phyloP scores from a whole-genome alignment of 495 filamentous ascomycete genomes.

The Oleoguttula mirabilis region DNA sequence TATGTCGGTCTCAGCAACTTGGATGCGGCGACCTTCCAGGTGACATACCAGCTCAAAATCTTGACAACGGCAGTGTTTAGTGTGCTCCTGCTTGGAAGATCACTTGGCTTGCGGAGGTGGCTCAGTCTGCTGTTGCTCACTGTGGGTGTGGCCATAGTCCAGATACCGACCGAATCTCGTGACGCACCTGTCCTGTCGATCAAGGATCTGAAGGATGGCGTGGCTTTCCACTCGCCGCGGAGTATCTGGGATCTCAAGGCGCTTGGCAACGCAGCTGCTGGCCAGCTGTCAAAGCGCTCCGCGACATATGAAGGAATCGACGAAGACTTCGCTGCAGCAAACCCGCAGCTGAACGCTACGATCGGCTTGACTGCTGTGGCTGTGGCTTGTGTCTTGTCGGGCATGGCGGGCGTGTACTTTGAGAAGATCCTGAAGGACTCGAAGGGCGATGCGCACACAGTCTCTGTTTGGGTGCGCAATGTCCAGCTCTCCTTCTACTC shows the following conservation, averaged over 20 bases:
- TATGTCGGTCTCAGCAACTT: conserved; percentile 87
- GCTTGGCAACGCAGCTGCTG: conserved; percentile 32
- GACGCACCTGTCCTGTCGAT: conserved; percentile 11
- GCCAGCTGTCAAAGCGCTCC: conserved; percentile 56
- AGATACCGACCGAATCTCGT: conserved; percentile 48
- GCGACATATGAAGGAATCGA: conserved; percentile 90
- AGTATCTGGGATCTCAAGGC: conserved; percentile 53
- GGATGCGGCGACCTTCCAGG: conserved; percentile 82
- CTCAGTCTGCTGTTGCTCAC: conserved; percentile 66
- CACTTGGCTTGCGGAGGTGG: conserved; percentile 62
- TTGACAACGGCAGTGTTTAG: conserved; percentile 84
- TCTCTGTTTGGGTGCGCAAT: conserved; percentile 81
- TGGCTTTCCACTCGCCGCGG: conserved; percentile 55
- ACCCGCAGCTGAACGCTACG: conserved; percentile 57
- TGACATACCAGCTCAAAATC: conserved; percentile 88
- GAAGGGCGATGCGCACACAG: conserved; percentile 35
- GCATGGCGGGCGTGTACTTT: conserved; percentile 80
- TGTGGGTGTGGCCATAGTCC: conserved; percentile 75
- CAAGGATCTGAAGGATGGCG: conserved; percentile 26
- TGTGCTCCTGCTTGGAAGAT: conserved; percentile 58
- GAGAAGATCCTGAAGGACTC: conserved; percentile 90
- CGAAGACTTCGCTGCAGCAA: conserved; percentile 55
- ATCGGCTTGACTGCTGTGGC: conserved; percentile 70
- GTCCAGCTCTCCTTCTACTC: conserved; percentile 90
- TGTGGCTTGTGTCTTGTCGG: conserved; percentile 63